Base-by-base conservation (phyloP, 345 rosid genomes). In the Alliaria petiolata region DNA sequence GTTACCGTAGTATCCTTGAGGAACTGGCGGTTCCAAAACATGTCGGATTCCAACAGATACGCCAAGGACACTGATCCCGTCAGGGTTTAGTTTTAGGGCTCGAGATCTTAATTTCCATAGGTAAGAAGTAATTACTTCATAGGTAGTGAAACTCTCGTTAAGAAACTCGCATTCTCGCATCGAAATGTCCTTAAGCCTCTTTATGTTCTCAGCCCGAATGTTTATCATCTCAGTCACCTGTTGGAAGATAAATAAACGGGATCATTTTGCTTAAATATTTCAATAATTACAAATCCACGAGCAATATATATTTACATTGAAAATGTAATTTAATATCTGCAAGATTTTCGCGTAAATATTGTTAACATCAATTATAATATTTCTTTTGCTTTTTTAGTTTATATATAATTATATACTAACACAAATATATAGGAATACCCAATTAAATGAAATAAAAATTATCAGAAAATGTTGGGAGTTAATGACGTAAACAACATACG, bases 1-100 rank as follows among this genome's bases (percentile, higher is more conserved):
- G 49, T 84, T 84, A 5, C 83, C 85, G 13, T 84, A 84, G 60
- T 65, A 77, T 11, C 85, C 85, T 8, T 70, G 45, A 0, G 85
- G 83, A 57, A 81, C 65, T 9, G 78, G 76, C 31, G 83, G 82
- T 4, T 79, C 69, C 8, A 83, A 22, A 20, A 22, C 69, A 28
- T 30, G 69, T 46, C 82, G 68, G 45, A 81, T 69, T n/a, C 82
- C 81, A 9, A 73, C 79, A n/a, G 81, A 39, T n/a, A 80, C 16
- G 17, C 64, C 67, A 4, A 73, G 49, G 38, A 69, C 11, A 8
- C 77, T 81, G 54, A 62, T 67, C 22, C 78, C 82, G 16, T 81
- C 75, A 19, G 65, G 75, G 69, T 80, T 74, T 30, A 82, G 35
- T 9, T 78, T 75, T 34, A 84, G 55, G 6, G 87, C 82, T 70